Conservation (phyloP, 768 basidiomycete species). For the Auriscalpium microsporum region DNA sequence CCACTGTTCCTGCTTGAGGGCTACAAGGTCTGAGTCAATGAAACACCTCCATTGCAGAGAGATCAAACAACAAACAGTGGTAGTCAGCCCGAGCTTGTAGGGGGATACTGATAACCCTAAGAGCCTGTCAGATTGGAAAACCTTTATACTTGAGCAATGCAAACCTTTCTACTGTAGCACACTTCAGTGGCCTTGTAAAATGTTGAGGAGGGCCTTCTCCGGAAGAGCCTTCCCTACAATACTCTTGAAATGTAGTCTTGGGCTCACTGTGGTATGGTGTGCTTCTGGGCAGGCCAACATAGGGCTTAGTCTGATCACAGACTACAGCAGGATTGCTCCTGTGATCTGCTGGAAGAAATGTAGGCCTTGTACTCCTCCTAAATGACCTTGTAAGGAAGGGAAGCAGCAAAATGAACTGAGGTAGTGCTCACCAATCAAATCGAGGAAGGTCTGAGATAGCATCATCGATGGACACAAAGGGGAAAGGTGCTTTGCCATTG, state of each 20-base stretch:
- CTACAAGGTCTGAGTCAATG: constrained; percentile 22
- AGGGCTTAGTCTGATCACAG: constrained; percentile 27
- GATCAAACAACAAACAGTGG: constrained; percentile 32
- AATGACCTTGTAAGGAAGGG: background rate
- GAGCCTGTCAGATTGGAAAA: background rate
- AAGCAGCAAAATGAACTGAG: background rate
- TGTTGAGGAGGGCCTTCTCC: constrained; percentile 48
- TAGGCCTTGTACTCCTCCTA: constrained; percentile 15
- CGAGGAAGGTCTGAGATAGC: constrained; percentile 65
- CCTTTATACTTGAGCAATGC: constrained; percentile 13
- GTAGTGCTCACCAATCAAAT: constrained; percentile 57
- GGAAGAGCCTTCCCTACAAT: constrained; percentile 37
- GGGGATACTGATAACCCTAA: constrained; percentile 55
- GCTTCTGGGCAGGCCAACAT: constrained; percentile 26
- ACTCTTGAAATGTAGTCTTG: constrained; percentile 34
- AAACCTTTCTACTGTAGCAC: constrained; percentile 50
- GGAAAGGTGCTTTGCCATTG: constrained; percentile 40
- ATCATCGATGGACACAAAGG: constrained; percentile 53
- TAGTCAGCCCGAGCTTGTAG: constrained; percentile 55
- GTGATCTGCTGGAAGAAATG: constrained; percentile 17
- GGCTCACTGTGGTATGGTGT: constrained; percentile 28
- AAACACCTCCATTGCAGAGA: background rate
- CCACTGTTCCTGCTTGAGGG: constrained; percentile 33
- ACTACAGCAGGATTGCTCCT: constrained; percentile 23
- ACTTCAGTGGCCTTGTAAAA: constrained; percentile 45